Evolutionary conservation across 345 rosid species (phyloP), one percentile per base, ranked within the genome.

Genomic region (Firmiana major): DNA sequence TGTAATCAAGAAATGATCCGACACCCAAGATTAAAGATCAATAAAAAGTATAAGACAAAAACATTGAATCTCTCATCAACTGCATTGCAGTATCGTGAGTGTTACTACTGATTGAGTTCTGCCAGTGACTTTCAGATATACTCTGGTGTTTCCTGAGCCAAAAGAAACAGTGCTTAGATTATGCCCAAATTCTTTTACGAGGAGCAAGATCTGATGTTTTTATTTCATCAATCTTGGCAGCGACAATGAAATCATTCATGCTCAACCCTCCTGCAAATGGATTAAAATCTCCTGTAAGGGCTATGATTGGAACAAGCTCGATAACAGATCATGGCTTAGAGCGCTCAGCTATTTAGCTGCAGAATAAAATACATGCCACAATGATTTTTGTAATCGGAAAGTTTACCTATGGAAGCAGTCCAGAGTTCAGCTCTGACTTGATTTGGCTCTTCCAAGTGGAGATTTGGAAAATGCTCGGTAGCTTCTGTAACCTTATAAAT

Each of bases 381-480:
- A 83, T n/a, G 17, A 19, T 40, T n/a, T 42, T n/a, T 2, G 31
- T 21, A 65, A 31, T 45, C 5, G 72, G 55, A 46, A 26, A 68
- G 57, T 46, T 69, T 69, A 69, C 73, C 97, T 3, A 93, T 89
- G 64, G 94, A 88, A 78, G 88, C 38, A 48, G 94, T 96, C 89
- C 92, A 92, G 36, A 96, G 84, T 74, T 90, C 97, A 77, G 98
- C 98, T 86, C 94, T 84, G 54, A 93, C 94, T 89, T 91, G 97
- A 73, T 86, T 85, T 67, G 89, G 89, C 70, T 81, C 85, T 69
- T 93, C 97, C 81, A 93, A 70, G 73, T 93, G 93, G 38, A 96
- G 85, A 86, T 84, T 80, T 46, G 97, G 98, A 75, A 88, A 96
- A 82, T 96, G 97, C 6, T 89, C 94, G 0, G 88, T 77, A 76